Conservation (phyloP, 73 alveolate genomes). For the Paraurostyla sp. region DNA sequence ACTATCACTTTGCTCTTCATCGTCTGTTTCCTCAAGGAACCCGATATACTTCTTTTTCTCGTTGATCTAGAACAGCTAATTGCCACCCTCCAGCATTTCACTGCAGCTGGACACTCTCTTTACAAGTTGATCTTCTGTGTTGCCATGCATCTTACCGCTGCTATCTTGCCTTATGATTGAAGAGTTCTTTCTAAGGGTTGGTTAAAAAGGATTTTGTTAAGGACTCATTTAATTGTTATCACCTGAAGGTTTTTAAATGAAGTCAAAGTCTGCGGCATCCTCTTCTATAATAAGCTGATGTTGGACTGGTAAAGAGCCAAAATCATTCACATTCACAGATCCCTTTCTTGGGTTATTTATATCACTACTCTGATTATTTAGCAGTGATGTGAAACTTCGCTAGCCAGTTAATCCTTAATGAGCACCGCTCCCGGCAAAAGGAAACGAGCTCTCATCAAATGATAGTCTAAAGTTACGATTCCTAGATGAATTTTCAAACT, state of each 20-base stretch:
- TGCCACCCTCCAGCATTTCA: background rate
- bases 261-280: background rate
- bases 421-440: background rate
- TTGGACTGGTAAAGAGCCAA: background rate
- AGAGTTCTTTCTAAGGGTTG: conserved; percentile 3
- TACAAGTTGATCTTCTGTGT: background rate
- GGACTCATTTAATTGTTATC: background rate
- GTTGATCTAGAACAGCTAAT: background rate
- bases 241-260: background rate
- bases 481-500: conserved; percentile 28
- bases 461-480: conserved; percentile 10
- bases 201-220: too few relatives aligned
- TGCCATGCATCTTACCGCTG: background rate
- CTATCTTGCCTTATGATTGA: background rate
- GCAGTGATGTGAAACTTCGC: background rate
- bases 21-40: conserved; percentile 5
- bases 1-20: conserved; percentile 20
- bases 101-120: conserved; percentile 25
- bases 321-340: background rate
- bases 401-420: too few relatives aligned
- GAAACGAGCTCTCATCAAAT: conserved; percentile 5
- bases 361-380: background rate
- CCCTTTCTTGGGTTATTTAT: background rate
- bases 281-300: background rate
- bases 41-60: conserved; percentile 14